Evolutionary conservation across 352 stramenopile genomes (phyloP).

Genomic region (Phytophthora rubi): DNA sequence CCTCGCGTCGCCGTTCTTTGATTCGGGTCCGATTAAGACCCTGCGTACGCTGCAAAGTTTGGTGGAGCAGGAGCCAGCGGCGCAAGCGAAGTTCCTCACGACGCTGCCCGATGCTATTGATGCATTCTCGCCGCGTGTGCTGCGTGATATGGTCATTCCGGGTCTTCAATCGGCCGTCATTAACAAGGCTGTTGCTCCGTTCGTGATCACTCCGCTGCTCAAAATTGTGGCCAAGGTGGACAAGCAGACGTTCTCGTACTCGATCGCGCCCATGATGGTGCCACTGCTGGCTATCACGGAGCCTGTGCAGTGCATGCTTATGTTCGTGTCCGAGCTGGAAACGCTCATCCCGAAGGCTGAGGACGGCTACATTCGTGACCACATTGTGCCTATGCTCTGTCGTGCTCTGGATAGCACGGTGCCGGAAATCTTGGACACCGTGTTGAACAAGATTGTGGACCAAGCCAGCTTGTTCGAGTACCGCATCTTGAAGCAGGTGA

Average conservation of each 20-base stretch:
- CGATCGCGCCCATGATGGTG: conserved; percentile 85
- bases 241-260: conserved; percentile 82
- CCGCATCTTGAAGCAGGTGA: conserved; percentile 88
- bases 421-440: conserved; percentile 86
- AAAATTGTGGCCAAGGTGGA: conserved; percentile 90
- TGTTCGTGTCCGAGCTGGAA: conserved; percentile 89
- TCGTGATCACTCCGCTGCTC: conserved; percentile 88
- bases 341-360: conserved; percentile 85
- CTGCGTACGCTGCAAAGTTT: conserved; percentile 80
- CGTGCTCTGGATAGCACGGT: conserved; percentile 84
- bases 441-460: conserved; percentile 90
- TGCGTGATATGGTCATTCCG: conserved; percentile 88
- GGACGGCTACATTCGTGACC: conserved; percentile 89
- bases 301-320: conserved; percentile 90
- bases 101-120: conserved; percentile 75
- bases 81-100: conserved; percentile 85
- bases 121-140: conserved; percentile 74
- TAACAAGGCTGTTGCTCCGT: conserved; percentile 87
- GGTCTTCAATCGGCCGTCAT: conserved; percentile 81
- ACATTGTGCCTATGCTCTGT: conserved; percentile 89
- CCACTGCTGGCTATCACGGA: conserved; percentile 83
- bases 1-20: conserved; percentile 86
- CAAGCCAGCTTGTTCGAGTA: conserved; percentile 90
- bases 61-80: conserved; percentile 82
- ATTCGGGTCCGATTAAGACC: conserved; percentile 87